phyloP scores from a whole-genome alignment of 805 yeast species.

The fission yeast (Schizosaccharomyces pombe) region DNA sequence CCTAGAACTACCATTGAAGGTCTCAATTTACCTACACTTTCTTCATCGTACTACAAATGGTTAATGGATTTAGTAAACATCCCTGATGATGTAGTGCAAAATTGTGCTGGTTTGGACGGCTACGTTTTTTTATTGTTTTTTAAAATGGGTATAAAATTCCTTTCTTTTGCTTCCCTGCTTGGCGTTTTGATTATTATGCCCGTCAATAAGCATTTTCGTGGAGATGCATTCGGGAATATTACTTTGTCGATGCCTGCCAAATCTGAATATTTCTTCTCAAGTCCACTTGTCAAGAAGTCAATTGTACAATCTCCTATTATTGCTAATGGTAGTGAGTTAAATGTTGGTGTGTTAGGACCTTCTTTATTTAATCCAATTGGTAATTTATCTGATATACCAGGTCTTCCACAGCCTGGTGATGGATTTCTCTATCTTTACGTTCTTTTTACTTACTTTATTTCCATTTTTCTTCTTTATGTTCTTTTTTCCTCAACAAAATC shows the following conservation, averaged over 20 bases:
- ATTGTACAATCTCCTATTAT: too few relatives aligned
- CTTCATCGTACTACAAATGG: constrained; percentile 59
- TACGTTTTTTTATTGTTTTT: constrained; percentile 78
- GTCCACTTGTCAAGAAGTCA: too few relatives aligned
- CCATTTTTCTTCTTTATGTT: constrained; percentile 35
- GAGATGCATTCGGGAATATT: constrained; percentile 15
- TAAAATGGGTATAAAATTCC: constrained; percentile 56
- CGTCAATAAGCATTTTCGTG: constrained; percentile 59
- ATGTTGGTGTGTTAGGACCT: too few relatives aligned
- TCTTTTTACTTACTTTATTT: constrained; percentile 66
- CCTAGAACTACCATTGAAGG: not conserved
- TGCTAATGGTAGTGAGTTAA: too few relatives aligned
- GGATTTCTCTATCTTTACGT: constrained; percentile 69
- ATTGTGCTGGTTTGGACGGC: constrained; percentile 85
- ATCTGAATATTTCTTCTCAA: too few relatives aligned
- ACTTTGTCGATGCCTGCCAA: not conserved
- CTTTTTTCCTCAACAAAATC: constrained; percentile 46
- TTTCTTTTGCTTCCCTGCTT: constrained; percentile 39
- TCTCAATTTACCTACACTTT: constrained; percentile 29
- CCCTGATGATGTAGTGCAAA: constrained; percentile 52
- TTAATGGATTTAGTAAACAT: constrained; percentile 39
- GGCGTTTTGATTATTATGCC: constrained; percentile 66
- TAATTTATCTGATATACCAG: not conserved
- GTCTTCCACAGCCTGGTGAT: constrained; percentile 11
- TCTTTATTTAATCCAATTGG: not conserved